Conservation (phyloP, 2,329 filamentous ascomycete genomes). For the Pseudocercospora musae region DNA sequence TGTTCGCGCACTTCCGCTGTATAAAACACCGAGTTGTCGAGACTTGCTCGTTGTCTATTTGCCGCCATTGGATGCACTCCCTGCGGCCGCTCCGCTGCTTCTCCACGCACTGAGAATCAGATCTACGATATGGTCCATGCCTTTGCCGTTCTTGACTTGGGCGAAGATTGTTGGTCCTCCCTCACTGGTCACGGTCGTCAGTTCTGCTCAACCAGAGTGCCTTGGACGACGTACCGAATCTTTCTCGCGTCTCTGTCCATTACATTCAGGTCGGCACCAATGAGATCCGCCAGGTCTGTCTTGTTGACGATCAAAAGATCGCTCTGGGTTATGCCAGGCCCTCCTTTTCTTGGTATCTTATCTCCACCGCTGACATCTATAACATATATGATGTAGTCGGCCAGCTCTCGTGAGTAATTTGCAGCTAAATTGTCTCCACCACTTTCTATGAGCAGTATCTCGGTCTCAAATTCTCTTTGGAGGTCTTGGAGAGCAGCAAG, state of each 20-base stretch:
- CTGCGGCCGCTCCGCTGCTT: conserved; percentile 67
- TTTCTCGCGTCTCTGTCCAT: conserved; percentile 94
- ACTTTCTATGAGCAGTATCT: conserved; percentile 89
- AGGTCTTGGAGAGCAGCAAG: conserved; percentile 87
- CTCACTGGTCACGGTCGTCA: conserved; percentile 55
- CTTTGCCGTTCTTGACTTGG: conserved; percentile 90
- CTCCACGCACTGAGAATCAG: conserved; percentile 91
- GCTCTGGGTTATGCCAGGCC: conserved; percentile 93
- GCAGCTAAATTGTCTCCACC: conserved; percentile 96
- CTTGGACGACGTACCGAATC: conserved; percentile 55
- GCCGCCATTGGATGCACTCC: conserved; percentile 6
- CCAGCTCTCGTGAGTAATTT: conserved; percentile 92
- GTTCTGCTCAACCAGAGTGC: background rate
- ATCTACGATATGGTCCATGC: conserved; percentile 80
- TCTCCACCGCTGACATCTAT: conserved; percentile 96
- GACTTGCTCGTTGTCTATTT: background rate
- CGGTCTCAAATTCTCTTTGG: conserved; percentile 73
- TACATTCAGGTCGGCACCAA: conserved; percentile 84
- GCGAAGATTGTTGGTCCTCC: conserved; percentile 94
- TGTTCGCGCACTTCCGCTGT: background rate
- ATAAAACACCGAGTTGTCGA: background rate
- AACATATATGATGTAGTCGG: conserved; percentile 97
- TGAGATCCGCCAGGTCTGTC: conserved; percentile 85
- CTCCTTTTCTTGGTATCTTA: conserved; percentile 94
- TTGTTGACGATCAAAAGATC: conserved; percentile 95